Evolutionary conservation across 2,329 filamentous ascomycete genomes (phyloP).

Genomic region (Trichoderma koningii): DNA sequence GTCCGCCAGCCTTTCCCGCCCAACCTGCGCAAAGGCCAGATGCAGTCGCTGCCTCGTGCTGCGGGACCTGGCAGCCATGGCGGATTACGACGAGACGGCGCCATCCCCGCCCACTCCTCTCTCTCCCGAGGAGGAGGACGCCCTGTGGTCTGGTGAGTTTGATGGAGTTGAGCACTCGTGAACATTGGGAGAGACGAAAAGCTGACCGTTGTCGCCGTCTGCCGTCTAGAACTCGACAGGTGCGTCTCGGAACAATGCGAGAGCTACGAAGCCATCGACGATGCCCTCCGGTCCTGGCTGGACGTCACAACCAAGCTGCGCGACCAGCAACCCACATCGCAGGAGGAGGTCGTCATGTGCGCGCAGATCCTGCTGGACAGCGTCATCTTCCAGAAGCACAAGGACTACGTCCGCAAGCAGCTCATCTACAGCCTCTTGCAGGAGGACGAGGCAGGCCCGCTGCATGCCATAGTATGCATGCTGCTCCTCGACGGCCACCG

Average conservation of each 20-base stretch:
- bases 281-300: conserved; percentile 82
- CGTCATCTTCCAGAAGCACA: conserved; percentile 70
- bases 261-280: conserved; percentile 69
- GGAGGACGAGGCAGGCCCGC: conserved; percentile 79
- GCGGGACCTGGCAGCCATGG: conserved; percentile 48
- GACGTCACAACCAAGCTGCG: conserved; percentile 74
- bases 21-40: conserved; percentile 34
- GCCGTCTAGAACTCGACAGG: conserved; percentile 49
- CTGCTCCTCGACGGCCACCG: conserved; percentile 83
- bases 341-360: conserved; percentile 79
- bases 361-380: conserved; percentile 77
- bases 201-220: conserved; percentile 3
- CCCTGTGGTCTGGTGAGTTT: conserved; percentile 80
- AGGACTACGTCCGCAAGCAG: conserved; percentile 86
- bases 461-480: conserved; percentile 81
- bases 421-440: conserved; percentile 88
- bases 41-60: conserved; percentile 39
- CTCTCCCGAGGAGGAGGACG: conserved; percentile 74
- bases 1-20: background rate
- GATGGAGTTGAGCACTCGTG: too few species aligned
- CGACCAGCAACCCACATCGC: conserved; percentile 72
- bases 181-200: background rate
- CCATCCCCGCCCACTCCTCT: conserved; percentile 49
- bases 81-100: conserved; percentile 63
- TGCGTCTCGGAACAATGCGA: conserved; percentile 52